Evolutionary conservation across 2,329 filamentous ascomycete species (phyloP).

Genomic region (Aspergillus clavatus): DNA sequence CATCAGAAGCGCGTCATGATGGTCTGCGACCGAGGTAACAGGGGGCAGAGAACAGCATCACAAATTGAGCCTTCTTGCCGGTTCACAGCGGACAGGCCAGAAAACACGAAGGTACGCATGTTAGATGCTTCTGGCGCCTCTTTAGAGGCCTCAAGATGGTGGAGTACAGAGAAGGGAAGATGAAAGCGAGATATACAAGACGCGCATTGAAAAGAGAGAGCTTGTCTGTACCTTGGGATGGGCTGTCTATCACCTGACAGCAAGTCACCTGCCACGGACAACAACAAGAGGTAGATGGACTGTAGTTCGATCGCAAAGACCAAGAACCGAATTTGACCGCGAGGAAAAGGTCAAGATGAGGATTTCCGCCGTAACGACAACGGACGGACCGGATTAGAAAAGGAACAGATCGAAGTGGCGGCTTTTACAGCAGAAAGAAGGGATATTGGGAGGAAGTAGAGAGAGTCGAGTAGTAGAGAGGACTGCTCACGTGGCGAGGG

Average conservation of each 20-base stretch:
- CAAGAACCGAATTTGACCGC: slow-evolving; percentile 14
- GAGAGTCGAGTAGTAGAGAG: slow-evolving; percentile 24
- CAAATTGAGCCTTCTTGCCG: slow-evolving; percentile 6
- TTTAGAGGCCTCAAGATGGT: slow-evolving; percentile 10
- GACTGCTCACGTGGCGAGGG: slow-evolving; percentile 40
- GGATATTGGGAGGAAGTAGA: slow-evolving; percentile 26
- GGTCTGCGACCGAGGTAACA: slow-evolving; percentile 24
- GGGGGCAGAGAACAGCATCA: slow-evolving; percentile 15
- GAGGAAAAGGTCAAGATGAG: slow-evolving; percentile 12
- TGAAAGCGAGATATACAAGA: slow-evolving; percentile 13
- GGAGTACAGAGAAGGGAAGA: slow-evolving; percentile 13
- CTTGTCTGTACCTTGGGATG: slow-evolving; percentile 35
- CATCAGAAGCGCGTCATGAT: slow-evolving; percentile 27
- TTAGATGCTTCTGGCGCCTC: slow-evolving; percentile 1
- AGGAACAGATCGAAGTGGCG: slow-evolving; percentile 17
- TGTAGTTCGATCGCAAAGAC: slow-evolving; percentile 22
- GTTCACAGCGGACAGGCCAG: slow-evolving; percentile 8
- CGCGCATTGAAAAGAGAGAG: slow-evolving; percentile 17
- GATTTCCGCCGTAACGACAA: slow-evolving; percentile 7
- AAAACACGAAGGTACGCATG: not conserved
- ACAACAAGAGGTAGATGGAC: slow-evolving; percentile 32
- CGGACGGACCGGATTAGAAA: slow-evolving; percentile 14
- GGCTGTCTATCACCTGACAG: slow-evolving; percentile 42
- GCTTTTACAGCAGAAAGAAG: slow-evolving; percentile 25
- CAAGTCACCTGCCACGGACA: slow-evolving; percentile 41